Conservation (phyloP, 177 flowering plant species). For the Vitis hybrid region DNA sequence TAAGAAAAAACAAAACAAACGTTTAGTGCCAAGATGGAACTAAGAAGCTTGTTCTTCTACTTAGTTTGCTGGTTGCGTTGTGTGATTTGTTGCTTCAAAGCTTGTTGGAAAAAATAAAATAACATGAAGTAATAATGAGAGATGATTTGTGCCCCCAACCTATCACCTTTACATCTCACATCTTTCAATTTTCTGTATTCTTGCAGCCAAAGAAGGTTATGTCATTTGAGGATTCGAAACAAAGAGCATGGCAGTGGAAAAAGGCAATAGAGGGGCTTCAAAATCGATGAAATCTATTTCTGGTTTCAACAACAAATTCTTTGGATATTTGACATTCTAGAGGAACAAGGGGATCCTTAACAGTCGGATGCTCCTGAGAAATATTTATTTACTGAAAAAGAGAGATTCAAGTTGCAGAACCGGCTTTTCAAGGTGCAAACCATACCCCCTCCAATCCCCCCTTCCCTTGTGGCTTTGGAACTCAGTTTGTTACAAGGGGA, state of each 20-base stretch:
- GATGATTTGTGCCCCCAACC: neutral
- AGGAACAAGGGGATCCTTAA: constrained; percentile 11
- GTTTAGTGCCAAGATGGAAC: too few relatives aligned
- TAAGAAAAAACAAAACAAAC: too few relatives aligned
- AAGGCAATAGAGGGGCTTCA: constrained; percentile 91
- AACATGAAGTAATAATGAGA: neutral
- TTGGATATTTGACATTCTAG: constrained; percentile 14
- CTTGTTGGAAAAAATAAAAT: too few relatives aligned
- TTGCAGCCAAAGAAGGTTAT: constrained; percentile 91
- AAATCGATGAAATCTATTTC: constrained; percentile 46
- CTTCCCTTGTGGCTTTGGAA: neutral
- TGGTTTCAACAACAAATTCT: constrained; percentile 23
- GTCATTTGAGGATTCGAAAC: constrained; percentile 90
- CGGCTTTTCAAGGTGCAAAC: constrained; percentile 5
- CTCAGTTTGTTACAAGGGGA: neutral
- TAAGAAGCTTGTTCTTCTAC: too few relatives aligned
- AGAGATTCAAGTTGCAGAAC: constrained; percentile 9
- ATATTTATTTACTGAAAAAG: constrained; percentile 9
- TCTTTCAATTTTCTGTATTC: neutral
- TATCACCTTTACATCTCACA: neutral
- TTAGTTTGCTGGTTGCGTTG: too few relatives aligned
- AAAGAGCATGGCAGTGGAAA: constrained; percentile 94
- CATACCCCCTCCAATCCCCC: neutral
- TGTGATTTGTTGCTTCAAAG: too few relatives aligned
- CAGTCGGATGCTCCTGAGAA: constrained; percentile 13